These are phyloP conservation scores for Fistulifera pelliculosa DNA, from an alignment of 108 stramenopile genomes.

Conservation along the genomic window DNA sequence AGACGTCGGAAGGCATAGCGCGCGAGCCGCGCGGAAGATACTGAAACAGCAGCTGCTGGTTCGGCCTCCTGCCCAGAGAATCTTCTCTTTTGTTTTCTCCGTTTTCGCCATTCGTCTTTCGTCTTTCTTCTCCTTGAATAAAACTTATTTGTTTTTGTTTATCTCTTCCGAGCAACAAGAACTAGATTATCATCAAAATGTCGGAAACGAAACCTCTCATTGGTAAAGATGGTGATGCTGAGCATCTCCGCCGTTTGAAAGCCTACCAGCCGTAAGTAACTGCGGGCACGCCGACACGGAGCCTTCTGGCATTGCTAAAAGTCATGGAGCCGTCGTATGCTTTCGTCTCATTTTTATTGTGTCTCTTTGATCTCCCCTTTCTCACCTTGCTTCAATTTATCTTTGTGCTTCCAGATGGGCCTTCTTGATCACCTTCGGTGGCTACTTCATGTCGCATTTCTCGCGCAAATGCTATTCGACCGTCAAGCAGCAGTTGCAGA, in stretches of 20 bases:
- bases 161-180: no score
- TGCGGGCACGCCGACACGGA: background rate
- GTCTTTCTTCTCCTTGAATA: no score
- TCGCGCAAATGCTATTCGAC: conserved; percentile 94
- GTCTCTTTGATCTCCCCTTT: no score
- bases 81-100: background rate
- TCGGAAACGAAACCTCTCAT: conserved; percentile 66
- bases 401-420: conserved; percentile 53
- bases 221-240: conserved; percentile 37
- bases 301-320: background rate
- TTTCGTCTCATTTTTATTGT: background rate
- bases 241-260: conserved; percentile 67
- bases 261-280: conserved; percentile 77
- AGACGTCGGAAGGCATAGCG: no score
- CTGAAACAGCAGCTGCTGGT: background rate
- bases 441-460: conserved; percentile 94
- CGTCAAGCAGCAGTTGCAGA: conserved; percentile 83
- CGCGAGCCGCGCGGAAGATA: no score
- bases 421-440: conserved; percentile 90
- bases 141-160: no score
- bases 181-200: no score
- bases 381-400: background rate
- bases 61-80: background rate
- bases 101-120: background rate
- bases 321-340: background rate